Base-by-base conservation (phyloP, 371 early-diverging fungal genomes). In the Mortierella sp. region DNA sequence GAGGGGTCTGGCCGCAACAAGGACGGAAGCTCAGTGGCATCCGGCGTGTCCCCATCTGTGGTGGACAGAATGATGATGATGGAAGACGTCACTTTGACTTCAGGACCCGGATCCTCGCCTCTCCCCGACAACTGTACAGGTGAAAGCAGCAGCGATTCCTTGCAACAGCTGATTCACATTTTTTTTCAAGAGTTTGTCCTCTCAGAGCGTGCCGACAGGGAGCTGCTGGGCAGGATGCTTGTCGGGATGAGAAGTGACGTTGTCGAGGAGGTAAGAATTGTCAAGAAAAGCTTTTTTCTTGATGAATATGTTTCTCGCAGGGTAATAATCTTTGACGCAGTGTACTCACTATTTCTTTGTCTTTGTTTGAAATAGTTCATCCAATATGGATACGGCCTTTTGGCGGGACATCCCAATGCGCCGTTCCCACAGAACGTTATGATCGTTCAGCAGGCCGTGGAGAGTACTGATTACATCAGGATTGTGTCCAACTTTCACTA, bases 121-220 rank as follows among this genome's bases (percentile, higher is more conserved):
- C 76, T 78, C 72, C 8, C 65, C 0, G 58, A 65, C 8, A 55
- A 24, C 21, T 70, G 50, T 14, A 55, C 50, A 1, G 70, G 63
- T 26, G 44, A n/a, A 38, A 54, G 44, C 31, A 42, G 13, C 44
- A 88, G 83, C 2, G 86, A 86, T 42, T 60, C 76, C 5, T 80
- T 93, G 28, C 90, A 90, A 26, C 84, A 86, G 26, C 89, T 93
- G 88, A 92, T 93, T 0, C 87, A 88, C 13, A 91, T 91, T 70
- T 91, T 91, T 71, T 93, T 91, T 60, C 89, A 91, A 70, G 89
- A 91, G 28, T 91, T 91, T 50, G 83, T 93, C 19, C 87, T 91
- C 8, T 87, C 90, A 10, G 89, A 89, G 42, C 84, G 79, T 11
- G 85, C 89, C 24, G 87, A 89, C 47, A 80, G 82, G 65, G 88